Conservation (phyloP, 345 rosid species). For the Lenwebbia sp. region DNA sequence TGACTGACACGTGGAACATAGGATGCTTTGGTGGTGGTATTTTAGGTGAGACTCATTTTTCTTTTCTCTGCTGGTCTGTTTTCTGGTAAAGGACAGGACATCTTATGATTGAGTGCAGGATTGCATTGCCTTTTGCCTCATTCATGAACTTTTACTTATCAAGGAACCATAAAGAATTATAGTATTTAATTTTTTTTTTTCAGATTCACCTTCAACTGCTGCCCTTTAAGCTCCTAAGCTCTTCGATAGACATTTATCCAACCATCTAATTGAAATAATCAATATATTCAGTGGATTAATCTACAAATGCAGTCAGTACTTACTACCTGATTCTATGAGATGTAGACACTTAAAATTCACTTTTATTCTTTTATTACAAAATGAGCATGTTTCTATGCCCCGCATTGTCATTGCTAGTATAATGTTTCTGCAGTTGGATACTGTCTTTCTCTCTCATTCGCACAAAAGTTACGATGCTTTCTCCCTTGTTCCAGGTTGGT, state of each 20-base stretch:
- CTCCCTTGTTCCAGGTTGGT: slow-evolving; percentile 46
- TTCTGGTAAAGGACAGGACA: background rate
- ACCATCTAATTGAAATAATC: background rate
- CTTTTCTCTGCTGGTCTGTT: background rate
- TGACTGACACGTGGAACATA: too few species aligned
- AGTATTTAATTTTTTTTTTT: background rate
- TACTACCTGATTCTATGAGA: too few species aligned
- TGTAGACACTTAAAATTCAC: background rate
- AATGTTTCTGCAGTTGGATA: background rate
- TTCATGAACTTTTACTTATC: background rate
- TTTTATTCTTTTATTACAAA: background rate
- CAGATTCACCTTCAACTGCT: background rate
- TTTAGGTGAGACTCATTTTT: background rate
- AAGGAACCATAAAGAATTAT: background rate
- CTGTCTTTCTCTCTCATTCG: background rate
- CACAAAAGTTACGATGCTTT: background rate
- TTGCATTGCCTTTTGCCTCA: background rate
- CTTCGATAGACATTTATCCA: background rate
- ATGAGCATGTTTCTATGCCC: too few species aligned
- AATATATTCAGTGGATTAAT: too few species aligned
- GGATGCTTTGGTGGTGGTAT: background rate
- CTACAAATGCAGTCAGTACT: too few species aligned
- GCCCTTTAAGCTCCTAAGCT: background rate
- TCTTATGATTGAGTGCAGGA: background rate
- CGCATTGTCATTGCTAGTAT: background rate